A percentile compares a stretch with the other conserved stretches of the same genome.
Evolutionary conservation across 345 rosid genomes (phyloP).

Genomic region (Physaria fendleri): DNA sequence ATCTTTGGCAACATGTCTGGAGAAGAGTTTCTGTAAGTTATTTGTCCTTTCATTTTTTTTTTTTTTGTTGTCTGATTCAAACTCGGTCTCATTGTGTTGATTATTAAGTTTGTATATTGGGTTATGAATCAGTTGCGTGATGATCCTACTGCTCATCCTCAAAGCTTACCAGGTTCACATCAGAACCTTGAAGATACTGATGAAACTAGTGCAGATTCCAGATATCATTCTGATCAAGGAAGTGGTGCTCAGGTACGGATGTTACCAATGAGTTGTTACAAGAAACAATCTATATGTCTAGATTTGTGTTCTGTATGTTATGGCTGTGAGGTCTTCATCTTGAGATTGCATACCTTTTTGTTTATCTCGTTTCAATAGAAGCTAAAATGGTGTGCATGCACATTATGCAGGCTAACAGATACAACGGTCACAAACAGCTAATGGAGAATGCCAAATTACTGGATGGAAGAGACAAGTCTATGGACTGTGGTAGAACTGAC

Average conservation of each 20-base stretch:
- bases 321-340: too few relatives aligned
- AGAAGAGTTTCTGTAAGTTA: conserved; percentile 44
- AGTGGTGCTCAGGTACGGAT: conserved; percentile 50
- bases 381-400: too few relatives aligned
- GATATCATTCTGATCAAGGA: conserved; percentile 42
- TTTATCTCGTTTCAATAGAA: too few relatives aligned
- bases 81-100: too few relatives aligned
- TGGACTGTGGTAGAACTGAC: conserved; percentile 14
- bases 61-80: background rate
- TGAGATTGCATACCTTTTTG: too few relatives aligned
- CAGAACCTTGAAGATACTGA: conserved; percentile 40
- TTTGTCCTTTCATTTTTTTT: background rate
- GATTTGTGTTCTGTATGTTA: too few relatives aligned
- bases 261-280: too few relatives aligned
- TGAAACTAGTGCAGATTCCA: conserved; percentile 43
- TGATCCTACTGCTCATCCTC: conserved; percentile 29
- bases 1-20: conserved; percentile 84
- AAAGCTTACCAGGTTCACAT: conserved; percentile 29
- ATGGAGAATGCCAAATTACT: conserved; percentile 8
- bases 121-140: conserved; percentile 34
- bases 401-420: conserved; percentile 3
- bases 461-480: too few relatives aligned
- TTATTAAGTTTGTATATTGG: too few relatives aligned
- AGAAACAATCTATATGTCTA: too few relatives aligned
- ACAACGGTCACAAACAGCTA: conserved; percentile 8